phyloP scores from a whole-genome alignment of 495 filamentous ascomycete species.

The Antarctomyces pellizariae region DNA sequence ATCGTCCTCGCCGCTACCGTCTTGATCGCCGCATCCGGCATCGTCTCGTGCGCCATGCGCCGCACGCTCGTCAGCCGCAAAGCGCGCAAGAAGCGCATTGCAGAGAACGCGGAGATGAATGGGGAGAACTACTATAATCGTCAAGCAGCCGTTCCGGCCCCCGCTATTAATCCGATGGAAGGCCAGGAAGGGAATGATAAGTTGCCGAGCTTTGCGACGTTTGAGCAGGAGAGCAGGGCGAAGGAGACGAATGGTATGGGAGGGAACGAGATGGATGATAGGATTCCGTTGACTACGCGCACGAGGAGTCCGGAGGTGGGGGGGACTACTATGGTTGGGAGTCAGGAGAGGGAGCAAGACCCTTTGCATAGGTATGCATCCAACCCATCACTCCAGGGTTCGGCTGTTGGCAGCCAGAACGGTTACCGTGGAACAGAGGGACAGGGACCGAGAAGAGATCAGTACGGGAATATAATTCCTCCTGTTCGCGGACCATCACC shows the following conservation, averaged over 20 bases:
- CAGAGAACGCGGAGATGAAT: conserved; percentile 86
- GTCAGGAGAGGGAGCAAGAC: too few species aligned
- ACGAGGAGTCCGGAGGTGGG: conserved; percentile 11
- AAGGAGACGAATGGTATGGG: conserved; percentile 30
- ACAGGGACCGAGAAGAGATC: conserved; percentile 27
- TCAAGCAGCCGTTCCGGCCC: conserved; percentile 27
- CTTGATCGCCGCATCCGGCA: conserved; percentile 55
- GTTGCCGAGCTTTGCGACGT: conserved; percentile 52
- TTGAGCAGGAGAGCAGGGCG: conserved; percentile 36
- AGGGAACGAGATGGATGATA: conserved; percentile 53
- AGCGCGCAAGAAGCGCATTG: conserved; percentile 74
- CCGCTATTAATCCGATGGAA: conserved; percentile 21
- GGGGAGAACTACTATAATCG: conserved; percentile 75
- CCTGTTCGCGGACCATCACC: too few species aligned
- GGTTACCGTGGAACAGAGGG: conserved; percentile 1
- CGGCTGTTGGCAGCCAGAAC: not conserved
- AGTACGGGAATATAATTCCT: conserved; percentile 42
- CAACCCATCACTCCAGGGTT: too few species aligned
- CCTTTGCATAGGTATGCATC: too few species aligned
- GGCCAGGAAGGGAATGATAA: conserved; percentile 28
- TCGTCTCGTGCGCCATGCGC: conserved; percentile 93
- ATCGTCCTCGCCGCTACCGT: conserved; percentile 82
- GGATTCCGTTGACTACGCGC: conserved; percentile 52
- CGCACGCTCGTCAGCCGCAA: conserved; percentile 81
- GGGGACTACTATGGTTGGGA: too few species aligned